Evolutionary conservation across 257 asterid genomes (phyloP).

Genomic region (Jacaranda mimosifolia): DNA sequence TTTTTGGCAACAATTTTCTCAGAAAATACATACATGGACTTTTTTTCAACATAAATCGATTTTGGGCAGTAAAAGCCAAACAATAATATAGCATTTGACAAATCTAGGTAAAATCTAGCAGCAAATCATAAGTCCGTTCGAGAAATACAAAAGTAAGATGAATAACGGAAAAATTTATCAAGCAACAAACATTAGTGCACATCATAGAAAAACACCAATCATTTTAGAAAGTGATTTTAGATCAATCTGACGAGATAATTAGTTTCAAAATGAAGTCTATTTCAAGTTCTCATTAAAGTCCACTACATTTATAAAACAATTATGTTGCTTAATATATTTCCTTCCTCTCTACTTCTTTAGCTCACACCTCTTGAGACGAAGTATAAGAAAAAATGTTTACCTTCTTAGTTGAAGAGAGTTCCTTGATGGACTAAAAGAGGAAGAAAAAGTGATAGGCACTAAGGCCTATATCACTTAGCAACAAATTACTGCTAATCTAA

Average conservation of each 20-base stretch:
- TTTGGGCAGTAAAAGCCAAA: conserved; percentile 14
- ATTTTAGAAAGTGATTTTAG: background rate
- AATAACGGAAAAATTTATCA: background rate
- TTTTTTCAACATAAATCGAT: conserved; percentile 1
- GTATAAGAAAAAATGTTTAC: background rate
- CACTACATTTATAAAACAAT: conserved; percentile 2
- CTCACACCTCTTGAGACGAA: background rate
- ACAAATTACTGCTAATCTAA: conserved; percentile 15
- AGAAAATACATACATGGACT: background rate
- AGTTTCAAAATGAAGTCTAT: background rate
- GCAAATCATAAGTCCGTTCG: conserved; percentile 19
- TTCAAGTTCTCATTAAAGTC: background rate
- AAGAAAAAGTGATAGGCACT: background rate
- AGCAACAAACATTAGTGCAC: conserved; percentile 17
- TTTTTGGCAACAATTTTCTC: background rate
- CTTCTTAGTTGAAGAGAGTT: background rate
- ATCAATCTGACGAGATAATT: background rate
- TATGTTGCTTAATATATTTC: background rate
- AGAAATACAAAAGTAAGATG: conserved; percentile 1
- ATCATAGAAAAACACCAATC: background rate
- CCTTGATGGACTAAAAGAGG: background rate
- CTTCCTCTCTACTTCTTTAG: background rate
- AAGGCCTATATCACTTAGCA: background rate
- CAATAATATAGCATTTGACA: background rate
- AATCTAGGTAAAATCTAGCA: background rate